phyloP scores from a whole-genome alignment of 768 basidiomycete genomes.

The Mycena vulgaris region DNA sequence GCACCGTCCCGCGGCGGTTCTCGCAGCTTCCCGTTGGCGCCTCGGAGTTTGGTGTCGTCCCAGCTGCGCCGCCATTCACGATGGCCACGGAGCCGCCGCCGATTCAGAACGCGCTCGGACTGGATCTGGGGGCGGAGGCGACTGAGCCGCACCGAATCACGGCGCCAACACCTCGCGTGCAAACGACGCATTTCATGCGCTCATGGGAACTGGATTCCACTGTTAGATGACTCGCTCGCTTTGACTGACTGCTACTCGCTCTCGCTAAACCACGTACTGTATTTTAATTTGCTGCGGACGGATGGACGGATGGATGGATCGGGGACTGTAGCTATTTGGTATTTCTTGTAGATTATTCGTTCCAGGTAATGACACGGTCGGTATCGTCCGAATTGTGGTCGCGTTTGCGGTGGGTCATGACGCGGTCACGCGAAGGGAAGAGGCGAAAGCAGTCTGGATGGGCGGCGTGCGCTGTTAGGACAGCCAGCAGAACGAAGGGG shows the following conservation, averaged over 20 bases:
- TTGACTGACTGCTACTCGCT: conserved; percentile 14
- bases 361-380: conserved; percentile 80
- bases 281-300: conserved; percentile 28
- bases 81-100: conserved; percentile 7
- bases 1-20: conserved; percentile 22
- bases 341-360: conserved; percentile 56
- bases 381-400: conserved; percentile 75
- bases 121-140: conserved; percentile 32
- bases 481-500: background rate
- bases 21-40: conserved; percentile 21
- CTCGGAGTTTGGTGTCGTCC: conserved; percentile 11
- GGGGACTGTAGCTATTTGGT: conserved; percentile 29
- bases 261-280: conserved; percentile 25
- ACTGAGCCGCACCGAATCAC: conserved; percentile 18
- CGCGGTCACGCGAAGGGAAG: conserved; percentile 77
- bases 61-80: background rate
- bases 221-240: conserved; percentile 1
- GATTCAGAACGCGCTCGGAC: conserved; percentile 33
- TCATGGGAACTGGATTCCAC: conserved; percentile 16
- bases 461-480: no score
- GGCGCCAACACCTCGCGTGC: conserved; percentile 37
- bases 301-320: conserved; percentile 12
- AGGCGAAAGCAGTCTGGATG: conserved; percentile 82
- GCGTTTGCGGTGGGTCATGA: conserved; percentile 80
- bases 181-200: conserved; percentile 22